Conservation (phyloP, 352 stramenopile species). For the Phytophthora melonis region DNA sequence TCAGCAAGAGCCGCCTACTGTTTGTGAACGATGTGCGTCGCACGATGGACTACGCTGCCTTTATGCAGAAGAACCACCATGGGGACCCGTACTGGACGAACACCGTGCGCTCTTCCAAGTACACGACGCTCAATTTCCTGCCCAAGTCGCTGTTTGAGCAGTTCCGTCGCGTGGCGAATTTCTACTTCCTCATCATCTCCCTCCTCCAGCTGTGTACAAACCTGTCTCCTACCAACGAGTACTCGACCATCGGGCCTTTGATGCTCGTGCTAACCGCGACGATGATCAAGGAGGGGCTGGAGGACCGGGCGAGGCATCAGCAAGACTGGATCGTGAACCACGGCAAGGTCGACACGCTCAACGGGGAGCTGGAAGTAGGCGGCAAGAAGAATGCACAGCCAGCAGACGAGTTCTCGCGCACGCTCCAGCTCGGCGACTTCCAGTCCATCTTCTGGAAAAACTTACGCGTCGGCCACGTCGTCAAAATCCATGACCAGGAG, state of each 20-base stretch:
- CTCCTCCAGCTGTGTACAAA: slow-evolving; percentile 94
- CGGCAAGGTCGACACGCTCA: slow-evolving; percentile 53
- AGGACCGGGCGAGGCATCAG: slow-evolving; percentile 78
- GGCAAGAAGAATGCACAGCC: slow-evolving; percentile 7
- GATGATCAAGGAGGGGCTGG: slow-evolving; percentile 88
- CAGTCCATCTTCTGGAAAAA: slow-evolving; percentile 85
- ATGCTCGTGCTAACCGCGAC: slow-evolving; percentile 82
- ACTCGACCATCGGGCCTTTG: slow-evolving; percentile 87
- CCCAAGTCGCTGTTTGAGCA: slow-evolving; percentile 96
- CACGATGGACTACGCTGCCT: slow-evolving; percentile 68
- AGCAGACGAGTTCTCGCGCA: slow-evolving; percentile 9
- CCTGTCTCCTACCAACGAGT: slow-evolving; percentile 88
- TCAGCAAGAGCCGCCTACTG: slow-evolving; percentile 67
- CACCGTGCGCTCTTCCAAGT: slow-evolving; percentile 92
- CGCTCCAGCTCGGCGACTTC: slow-evolving; percentile 46
- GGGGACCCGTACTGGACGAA: slow-evolving; percentile 61
- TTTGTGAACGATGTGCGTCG: slow-evolving; percentile 76
- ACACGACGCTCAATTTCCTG: slow-evolving; percentile 95
- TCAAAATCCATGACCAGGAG: slow-evolving; percentile 90
- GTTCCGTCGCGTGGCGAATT: slow-evolving; percentile 96
- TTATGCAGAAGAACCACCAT: slow-evolving; percentile 56
- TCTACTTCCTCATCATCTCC: slow-evolving; percentile 97
- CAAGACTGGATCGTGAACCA: slow-evolving; percentile 84
- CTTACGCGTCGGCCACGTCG: slow-evolving; percentile 87
- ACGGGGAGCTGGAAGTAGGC: slow-evolving; percentile 6